These are phyloP conservation scores for Colletotrichum graminicola DNA, from an alignment of 2,329 filamentous ascomycete species.

Conservation along the genomic window DNA sequence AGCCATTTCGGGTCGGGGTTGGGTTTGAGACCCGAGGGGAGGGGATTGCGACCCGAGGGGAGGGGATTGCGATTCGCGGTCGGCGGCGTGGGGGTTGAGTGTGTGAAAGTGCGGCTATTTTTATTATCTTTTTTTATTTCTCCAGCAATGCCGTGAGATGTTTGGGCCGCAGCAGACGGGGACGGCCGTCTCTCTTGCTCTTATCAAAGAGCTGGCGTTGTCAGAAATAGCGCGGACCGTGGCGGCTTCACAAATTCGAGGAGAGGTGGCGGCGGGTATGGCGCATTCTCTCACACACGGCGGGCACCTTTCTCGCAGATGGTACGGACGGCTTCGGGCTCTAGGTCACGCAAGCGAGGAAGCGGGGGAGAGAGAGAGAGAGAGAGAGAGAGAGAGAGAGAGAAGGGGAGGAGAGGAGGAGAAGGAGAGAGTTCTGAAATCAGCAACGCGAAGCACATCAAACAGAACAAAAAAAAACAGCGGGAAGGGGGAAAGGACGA, in stretches of 20 bases:
- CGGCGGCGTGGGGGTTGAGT: background rate
- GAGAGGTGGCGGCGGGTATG: background rate
- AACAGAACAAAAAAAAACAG: background rate
- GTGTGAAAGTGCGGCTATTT: background rate
- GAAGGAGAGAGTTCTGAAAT: background rate
- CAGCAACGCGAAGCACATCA: background rate
- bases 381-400: too few species aligned
- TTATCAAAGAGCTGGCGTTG: background rate
- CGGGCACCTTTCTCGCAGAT: background rate
- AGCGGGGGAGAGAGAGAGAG: background rate
- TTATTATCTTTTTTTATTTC: background rate
- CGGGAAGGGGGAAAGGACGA: background rate
- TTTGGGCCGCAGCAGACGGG: background rate
- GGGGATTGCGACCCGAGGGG: background rate
- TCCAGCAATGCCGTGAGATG: background rate
- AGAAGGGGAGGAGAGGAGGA: too few species aligned
- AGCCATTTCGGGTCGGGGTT: constrained; percentile 6
- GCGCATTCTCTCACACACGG: constrained; percentile 14
- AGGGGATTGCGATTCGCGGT: background rate
- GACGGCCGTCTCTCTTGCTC: background rate
- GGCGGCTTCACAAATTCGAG: background rate
- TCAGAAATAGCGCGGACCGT: background rate
- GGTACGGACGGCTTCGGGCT: background rate
- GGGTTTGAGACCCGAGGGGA: background rate
- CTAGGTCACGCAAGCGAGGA: background rate